Base-by-base conservation (phyloP, 2,329 filamentous ascomycete genomes). In the Pseudopyrenochaeta lycopersici region DNA sequence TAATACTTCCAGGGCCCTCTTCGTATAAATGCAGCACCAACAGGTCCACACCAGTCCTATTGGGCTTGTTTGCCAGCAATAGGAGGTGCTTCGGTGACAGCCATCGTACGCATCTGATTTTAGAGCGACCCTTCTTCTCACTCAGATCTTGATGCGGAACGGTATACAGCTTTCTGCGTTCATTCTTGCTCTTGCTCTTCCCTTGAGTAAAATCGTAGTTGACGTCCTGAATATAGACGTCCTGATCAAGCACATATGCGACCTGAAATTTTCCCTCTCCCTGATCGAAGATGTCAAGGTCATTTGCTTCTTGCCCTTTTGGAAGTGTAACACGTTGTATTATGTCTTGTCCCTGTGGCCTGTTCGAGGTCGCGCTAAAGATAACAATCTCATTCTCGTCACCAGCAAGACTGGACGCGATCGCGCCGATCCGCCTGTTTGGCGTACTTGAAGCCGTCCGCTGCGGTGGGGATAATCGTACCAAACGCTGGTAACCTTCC, bases 211-310 rank as follows among this genome's bases (percentile, higher is more conserved):
- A 81, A 54, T 82, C 80, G 36, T 82, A 80, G 17, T 79, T 76
- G 42, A 91, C 76, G 29, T 85, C 84, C 64, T 90, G 82, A 31
- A 89, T 78, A 75, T 88, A 90, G 43, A 98, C 82, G 62, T 92
- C 87, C 69, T 89, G 81, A 60, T 91, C 88, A 65, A 90, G 88
- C 75, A 90, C 93, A 75, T 92, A 97, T 2, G 88, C 88, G 48
- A 97, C 79, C 62, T 88, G 84, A 72, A 90, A 95, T 33, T 84
- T 79, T 31, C 85, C 81, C 14, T 85, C 80, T 12, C 82, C 83
- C 6, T 81, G 84, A 74, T 90, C 87, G 42, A 85, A 76, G 40
- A 92, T 81, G 70, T 93, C 90, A 45, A 92, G 66, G 72, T 92
- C 90, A 66, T 86, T 85, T 1, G 87, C 87, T 66, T 88, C 85